Conservation (phyloP, 345 rosid genomes). For the Rhizophora apiculata region DNA sequence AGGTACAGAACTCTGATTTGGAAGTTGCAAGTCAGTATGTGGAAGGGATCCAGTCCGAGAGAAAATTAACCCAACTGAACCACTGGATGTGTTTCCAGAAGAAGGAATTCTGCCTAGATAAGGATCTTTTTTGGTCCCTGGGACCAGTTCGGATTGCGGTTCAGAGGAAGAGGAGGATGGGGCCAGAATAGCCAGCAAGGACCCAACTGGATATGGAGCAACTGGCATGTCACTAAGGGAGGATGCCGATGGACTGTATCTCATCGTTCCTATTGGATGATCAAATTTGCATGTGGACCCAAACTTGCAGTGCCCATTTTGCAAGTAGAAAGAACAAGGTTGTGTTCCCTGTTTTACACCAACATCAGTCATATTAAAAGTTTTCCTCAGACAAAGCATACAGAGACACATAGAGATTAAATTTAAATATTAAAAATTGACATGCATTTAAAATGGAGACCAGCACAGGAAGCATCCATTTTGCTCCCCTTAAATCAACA, state of each 20-base stretch:
- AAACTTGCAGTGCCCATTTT: slow-evolving; percentile 29
- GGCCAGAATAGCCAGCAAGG: slow-evolving; percentile 20
- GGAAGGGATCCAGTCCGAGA: slow-evolving; percentile 62
- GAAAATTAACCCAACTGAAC: slow-evolving; percentile 67
- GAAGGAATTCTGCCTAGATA: slow-evolving; percentile 24
- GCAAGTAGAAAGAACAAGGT: slow-evolving; percentile 24
- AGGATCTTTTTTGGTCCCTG: slow-evolving; percentile 10
- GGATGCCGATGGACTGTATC: slow-evolving; percentile 24
- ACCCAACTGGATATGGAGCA: slow-evolving; percentile 26
- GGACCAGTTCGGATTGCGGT: background rate
- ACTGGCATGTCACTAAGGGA: slow-evolving; percentile 24
- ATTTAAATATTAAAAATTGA: background rate
- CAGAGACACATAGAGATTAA: background rate
- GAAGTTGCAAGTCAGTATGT: slow-evolving; percentile 62
- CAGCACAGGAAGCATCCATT: too few relatives aligned
- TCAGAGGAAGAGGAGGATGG: slow-evolving; percentile 26
- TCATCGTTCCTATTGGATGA: slow-evolving; percentile 24
- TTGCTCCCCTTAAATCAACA: slow-evolving; percentile 11
- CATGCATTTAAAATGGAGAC: background rate
- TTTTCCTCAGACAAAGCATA: background rate
- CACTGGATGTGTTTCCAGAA: slow-evolving; percentile 55
- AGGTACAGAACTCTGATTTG: slow-evolving; percentile 65
- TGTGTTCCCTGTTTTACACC: slow-evolving; percentile 19
- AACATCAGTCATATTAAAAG: background rate
- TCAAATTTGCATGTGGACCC: slow-evolving; percentile 32